Base-by-base conservation (phyloP, 352 stramenopile species). In the Phytophthora pinifolia region DNA sequence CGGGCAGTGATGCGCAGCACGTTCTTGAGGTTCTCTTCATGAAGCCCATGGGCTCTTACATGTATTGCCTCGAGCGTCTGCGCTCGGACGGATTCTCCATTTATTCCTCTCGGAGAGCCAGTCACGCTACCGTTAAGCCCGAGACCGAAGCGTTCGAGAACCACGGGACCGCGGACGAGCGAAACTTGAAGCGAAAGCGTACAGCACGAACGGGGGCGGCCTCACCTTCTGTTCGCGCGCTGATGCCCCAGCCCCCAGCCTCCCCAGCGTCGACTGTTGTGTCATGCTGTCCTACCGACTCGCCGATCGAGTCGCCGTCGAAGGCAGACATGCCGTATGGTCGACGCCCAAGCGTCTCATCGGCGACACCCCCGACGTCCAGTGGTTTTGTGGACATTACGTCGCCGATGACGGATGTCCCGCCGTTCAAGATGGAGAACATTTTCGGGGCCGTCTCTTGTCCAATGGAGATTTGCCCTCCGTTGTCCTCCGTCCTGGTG, bases 1-100 rank as follows among this genome's bases (percentile, higher is more conserved):
- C 72, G n/a, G 83, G 83, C 6, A 89, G 77, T 22, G 83, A 92
- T 57, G 75, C 80, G 1, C 79, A 89, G 46, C 83, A 92, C 42
- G 78, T 90, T 30, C 62, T 92, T 2, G 83, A 92, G 59, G 73
- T 89, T 33, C 39, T 92, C 20, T 92, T 92, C 52, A 82, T 92
- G 70, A 92, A 92, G 46, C 83, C 83, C 25, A 86, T 92, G 76
- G 81, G 83, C 1, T 79, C 75, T 17, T 91, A 91, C 58, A 72
- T 92, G 61, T 92, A 89, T 54, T 89, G 78, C 42, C 71, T 92
- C 10, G 80, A 92, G 55, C 76, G 80, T 42, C 52, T 92, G 25
- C 83, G 79, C 6, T 92, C 83, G 15, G 83, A 92, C 17, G 63
- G 68, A 1, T 92, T 92, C 31, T 85, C 79, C 4, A 89, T 92